Evolutionary conservation across 2,329 filamentous ascomycete species (phyloP), one percentile per base, ranked within the genome.

Genomic region (Cytospora chrysosperma): DNA sequence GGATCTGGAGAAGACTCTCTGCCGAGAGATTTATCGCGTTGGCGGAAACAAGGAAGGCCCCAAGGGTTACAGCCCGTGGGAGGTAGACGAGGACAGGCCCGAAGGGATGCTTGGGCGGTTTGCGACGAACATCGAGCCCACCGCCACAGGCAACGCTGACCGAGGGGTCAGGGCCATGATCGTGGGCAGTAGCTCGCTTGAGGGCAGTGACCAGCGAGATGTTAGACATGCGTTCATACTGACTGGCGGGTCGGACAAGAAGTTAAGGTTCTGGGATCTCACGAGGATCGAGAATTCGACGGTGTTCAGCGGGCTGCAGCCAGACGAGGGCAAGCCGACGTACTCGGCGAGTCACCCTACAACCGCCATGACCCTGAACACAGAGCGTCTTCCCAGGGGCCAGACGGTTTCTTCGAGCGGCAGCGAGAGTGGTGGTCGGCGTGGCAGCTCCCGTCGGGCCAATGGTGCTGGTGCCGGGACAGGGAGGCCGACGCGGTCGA

Each of bases 201-300:
- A 92, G 57, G 61, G 64, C 27, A 57, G 61, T 28, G 87, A 91
- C 56, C 87, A 87, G 63, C 82, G 85, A 51, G 91, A 93, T 54
- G 84, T 89, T 4, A 88, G 90, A 63, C 88, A 92, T 70, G 89
- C 91, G 0, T 97, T 95, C 73, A 85, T 97, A 54, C 79, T 99
- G 43, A 95, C 92, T 0, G 93, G 89, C 21, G 94, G 94, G 0
- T 91, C 91, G 13, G 95, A 98, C 75, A 92, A 90, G 77, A 95
- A 91, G 75, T 85, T 99, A 21, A 87, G 95, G 12, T 98, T 96
- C 77, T 99, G 95, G 95, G 94, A 99, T 72, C 82, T 95, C 17
- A 82, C 86, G 12, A 88, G 88, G 12, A 83, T 92, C 12, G 92
- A 97, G 71, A 85, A 87, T 64, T 97, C 92, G 49, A 82, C 84